Conservation (phyloP, 176 grass and related monocot genomes). For the Paspalum notatum region DNA sequence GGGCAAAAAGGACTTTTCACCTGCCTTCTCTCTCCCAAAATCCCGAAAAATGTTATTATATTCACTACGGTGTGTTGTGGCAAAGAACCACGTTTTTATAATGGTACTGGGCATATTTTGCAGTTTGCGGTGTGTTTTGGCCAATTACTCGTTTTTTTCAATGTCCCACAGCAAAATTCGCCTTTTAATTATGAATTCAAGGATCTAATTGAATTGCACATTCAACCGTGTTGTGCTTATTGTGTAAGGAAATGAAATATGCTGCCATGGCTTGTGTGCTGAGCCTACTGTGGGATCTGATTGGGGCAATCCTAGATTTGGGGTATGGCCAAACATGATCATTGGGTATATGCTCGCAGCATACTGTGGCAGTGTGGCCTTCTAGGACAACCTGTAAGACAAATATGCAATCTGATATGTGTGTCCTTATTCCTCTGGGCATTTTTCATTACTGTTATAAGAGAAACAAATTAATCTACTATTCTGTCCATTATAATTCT, state of each 20-base stretch:
- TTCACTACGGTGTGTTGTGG: too few relatives aligned
- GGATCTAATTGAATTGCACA: not conserved
- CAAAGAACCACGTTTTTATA: too few relatives aligned
- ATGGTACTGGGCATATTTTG: too few relatives aligned
- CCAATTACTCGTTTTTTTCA: too few relatives aligned
- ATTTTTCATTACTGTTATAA: not conserved
- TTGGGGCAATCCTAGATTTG: not conserved
- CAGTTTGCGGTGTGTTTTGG: too few relatives aligned
- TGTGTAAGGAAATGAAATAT: not conserved
- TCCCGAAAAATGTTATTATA: too few relatives aligned
- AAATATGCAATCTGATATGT: slow-evolving; percentile 5
- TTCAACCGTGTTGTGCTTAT: not conserved
- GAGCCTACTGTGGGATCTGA: not conserved
- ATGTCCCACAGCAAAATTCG: too few relatives aligned
- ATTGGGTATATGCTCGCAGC: not conserved
- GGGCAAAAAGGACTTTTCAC: too few relatives aligned
- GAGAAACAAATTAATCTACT: not conserved
- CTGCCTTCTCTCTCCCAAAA: too few relatives aligned
- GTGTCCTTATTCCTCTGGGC: not conserved
- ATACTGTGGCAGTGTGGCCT: not conserved
- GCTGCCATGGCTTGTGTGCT: not conserved
- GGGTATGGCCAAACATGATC: not conserved
- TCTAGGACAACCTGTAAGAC: not conserved
- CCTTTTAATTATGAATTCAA: too few relatives aligned
- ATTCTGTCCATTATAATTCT: slow-evolving; percentile 7